phyloP scores from a whole-genome alignment of 768 basidiomycete species.

The Russula ochroleuca region DNA sequence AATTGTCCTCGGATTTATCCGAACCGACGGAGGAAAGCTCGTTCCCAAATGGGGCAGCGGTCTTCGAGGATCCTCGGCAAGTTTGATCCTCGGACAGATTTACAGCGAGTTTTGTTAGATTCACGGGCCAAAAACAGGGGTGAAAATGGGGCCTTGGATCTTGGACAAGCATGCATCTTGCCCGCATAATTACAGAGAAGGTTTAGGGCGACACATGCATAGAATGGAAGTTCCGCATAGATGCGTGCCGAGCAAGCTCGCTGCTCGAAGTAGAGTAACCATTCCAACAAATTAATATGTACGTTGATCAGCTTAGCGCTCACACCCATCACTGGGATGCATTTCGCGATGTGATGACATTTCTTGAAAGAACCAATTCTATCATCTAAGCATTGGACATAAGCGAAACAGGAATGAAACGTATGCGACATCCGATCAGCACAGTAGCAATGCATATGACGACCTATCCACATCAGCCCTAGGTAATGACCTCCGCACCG shows the following conservation, averaged over 20 bases:
- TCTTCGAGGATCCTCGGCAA: too few relatives aligned
- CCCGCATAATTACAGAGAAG: not conserved
- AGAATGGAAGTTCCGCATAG: not conserved
- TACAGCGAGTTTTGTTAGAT: not conserved
- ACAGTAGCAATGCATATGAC: not conserved
- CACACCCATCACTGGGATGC: not conserved
- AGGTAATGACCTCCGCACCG: slow-evolving; percentile 76
- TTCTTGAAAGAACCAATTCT: not conserved
- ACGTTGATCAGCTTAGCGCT: not conserved
- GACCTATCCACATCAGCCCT: slow-evolving; percentile 1
- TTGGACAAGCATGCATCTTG: not conserved
- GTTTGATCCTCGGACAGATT: not conserved
- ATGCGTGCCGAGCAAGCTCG: not conserved
- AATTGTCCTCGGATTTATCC: not conserved
- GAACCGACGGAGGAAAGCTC: not conserved
- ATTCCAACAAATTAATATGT: not conserved
- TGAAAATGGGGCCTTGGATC: not conserved
- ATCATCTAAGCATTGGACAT: not conserved
- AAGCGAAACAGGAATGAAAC: not conserved
- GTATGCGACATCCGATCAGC: not conserved
- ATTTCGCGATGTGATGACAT: not conserved
- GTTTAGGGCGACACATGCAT: not conserved
- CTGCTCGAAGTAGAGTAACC: not conserved
- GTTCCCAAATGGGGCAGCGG: not conserved
- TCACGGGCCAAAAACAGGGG: not conserved